Conservation (phyloP, 1,284 basidiomycete species). For the Anthracocystis walkeri region DNA sequence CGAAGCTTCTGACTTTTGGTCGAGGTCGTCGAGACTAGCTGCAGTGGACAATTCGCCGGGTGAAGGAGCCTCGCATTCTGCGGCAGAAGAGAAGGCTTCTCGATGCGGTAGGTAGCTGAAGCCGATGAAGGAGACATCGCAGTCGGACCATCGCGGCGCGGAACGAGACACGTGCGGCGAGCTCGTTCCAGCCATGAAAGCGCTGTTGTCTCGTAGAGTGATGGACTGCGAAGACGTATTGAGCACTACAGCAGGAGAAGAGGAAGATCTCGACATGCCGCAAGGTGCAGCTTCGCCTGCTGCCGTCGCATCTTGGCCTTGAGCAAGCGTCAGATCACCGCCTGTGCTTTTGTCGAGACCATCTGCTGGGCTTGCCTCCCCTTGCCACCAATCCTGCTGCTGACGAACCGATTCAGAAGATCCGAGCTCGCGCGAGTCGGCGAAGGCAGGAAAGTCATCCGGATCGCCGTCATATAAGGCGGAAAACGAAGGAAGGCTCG, state of each 20-base stretch:
- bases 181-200: background rate
- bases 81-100: slow-evolving; percentile 28
- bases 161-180: slow-evolving; percentile 27
- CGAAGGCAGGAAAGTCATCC: slow-evolving; percentile 63
- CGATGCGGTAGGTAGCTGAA: slow-evolving; percentile 59
- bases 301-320: background rate
- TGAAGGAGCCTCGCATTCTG: background rate
- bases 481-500: slow-evolving; percentile 61
- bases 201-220: slow-evolving; percentile 14
- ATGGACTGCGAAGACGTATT: slow-evolving; percentile 12
- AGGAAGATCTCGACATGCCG: slow-evolving; percentile 37
- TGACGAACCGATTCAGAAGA: slow-evolving; percentile 20
- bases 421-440: slow-evolving; percentile 52
- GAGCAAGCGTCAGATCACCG: background rate
- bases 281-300: background rate
- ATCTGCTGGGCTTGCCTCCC: slow-evolving; percentile 5
- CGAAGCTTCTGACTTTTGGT: slow-evolving; percentile 1
- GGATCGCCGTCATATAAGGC: slow-evolving; percentile 57
- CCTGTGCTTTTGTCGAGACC: background rate
- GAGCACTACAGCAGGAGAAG: slow-evolving; percentile 35
- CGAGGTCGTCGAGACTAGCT: slow-evolving; percentile 33
- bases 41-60: slow-evolving; percentile 44
- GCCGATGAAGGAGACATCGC: slow-evolving; percentile 56
- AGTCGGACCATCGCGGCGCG: slow-evolving; percentile 53
- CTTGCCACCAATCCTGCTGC: slow-evolving; percentile 26